A percentile compares a stretch with the other conserved stretches of the same genome.
Evolutionary conservation across 345 rosid genomes (phyloP).

Genomic region (Mallotus nudiflorus): DNA sequence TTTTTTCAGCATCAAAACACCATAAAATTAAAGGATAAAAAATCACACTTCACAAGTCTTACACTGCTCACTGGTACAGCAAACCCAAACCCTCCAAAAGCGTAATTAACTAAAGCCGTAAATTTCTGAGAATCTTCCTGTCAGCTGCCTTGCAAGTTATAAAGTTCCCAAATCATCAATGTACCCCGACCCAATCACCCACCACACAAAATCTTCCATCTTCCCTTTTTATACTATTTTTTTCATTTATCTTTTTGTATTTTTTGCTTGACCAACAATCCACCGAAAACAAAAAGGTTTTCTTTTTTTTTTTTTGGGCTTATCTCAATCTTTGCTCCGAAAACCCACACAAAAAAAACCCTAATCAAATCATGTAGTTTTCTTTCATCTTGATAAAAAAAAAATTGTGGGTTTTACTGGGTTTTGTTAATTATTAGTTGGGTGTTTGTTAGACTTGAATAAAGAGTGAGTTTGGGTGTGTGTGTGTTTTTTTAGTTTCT

Average conservation of each 20-base stretch:
- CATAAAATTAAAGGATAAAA: too few relatives aligned
- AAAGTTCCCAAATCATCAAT: too few relatives aligned
- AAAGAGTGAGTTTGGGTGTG: too few relatives aligned
- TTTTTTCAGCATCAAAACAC: too few relatives aligned
- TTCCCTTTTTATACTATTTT: neutral
- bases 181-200: too few relatives aligned
- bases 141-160: too few relatives aligned
- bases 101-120: neutral
- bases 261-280: slow-evolving; percentile 12
- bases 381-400: neutral
- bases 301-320: neutral
- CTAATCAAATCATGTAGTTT: neutral
- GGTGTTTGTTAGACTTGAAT: neutral
- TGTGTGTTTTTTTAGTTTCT: neutral
- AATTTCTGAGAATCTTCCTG: neutral
- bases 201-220: too few relatives aligned
- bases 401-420: neutral
- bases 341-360: neutral
- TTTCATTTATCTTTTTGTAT: too few relatives aligned
- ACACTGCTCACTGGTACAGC: neutral
- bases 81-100: neutral
- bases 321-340: neutral
- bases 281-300: neutral
- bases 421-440: neutral
- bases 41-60: neutral